Base-by-base conservation (phyloP, 192 early-diverging fungal species). In the Coemansia sp. region DNA sequence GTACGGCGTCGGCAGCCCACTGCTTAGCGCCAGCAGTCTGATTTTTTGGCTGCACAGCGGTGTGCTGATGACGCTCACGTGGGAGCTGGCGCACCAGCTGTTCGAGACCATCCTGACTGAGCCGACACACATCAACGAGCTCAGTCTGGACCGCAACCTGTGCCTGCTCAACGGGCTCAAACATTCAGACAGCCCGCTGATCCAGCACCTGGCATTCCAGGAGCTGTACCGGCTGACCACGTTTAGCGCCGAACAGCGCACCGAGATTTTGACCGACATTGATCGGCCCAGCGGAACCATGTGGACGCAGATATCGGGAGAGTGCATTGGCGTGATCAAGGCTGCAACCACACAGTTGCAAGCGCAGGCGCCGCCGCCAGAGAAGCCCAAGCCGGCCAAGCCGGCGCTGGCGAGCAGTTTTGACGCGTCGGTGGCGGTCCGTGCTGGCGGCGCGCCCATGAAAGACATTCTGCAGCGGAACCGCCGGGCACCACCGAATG, bases 51-150 rank as follows among this genome's bases (percentile, higher is more conserved):
- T 77, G 9, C 67, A 60, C 19, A 60, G 55, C 28, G 41, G 63
- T 30, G 58, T 60, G 30, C 34, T 64, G 43, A 58, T 47, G 15
- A 53, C 58, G 20, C 53, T 71, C 15, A 54, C 55, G 8, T 77
- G 74, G 74, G 74, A 77, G 54, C 46, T 71, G 36, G 60, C 74
- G 4, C 74, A 77, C n/a, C 74, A 63, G 51, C 50, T 77, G 44
- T 77, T 71, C 40, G 74, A 71, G 59, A 54, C 59, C n/a, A 39
- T 77, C 39, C 31, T 58, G 19, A 71, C 74, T 0, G 68, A 70
- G 55, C 67, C 67, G 2, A 77, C 74, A 9, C 67, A 48, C 22
- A 77, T 77, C 50, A 70, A 67, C 43, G 60, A 62, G 55, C 56
- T 77, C 17, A 77, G 74, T 23, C 53, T 53, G 15, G 74, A 77